Evolutionary conservation across 2,329 filamentous ascomycete genomes (phyloP).

Genomic region (Aspergillus quadricinctus): DNA sequence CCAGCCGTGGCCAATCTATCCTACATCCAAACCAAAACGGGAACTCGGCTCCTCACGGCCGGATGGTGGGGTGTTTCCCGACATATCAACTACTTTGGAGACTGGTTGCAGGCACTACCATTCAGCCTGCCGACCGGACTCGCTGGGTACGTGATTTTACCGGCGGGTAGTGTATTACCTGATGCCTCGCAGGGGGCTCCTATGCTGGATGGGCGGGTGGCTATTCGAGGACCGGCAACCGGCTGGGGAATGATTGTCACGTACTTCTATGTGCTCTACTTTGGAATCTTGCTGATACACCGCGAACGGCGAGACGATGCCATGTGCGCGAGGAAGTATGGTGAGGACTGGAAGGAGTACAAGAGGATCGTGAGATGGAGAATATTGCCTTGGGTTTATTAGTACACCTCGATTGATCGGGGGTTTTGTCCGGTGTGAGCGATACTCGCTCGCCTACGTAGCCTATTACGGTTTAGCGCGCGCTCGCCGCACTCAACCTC

Average conservation of each 20-base stretch:
- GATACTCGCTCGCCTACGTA: too few species aligned
- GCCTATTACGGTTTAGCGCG: too few species aligned
- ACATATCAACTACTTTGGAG: constrained; percentile 90
- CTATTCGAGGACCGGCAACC: constrained; percentile 7
- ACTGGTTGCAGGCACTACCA: constrained; percentile 87
- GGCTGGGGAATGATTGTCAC: constrained; percentile 82
- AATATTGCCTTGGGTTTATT: constrained; percentile 81
- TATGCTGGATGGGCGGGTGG: constrained; percentile 49
- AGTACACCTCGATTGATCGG: background rate
- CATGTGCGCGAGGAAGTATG: constrained; percentile 84
- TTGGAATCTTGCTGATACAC: constrained; percentile 76
- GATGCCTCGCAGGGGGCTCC: constrained; percentile 27
- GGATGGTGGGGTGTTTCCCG: constrained; percentile 89
- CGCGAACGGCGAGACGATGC: constrained; percentile 79
- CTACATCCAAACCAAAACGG: constrained; percentile 76
- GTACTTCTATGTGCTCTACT: constrained; percentile 90
- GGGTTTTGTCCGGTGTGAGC: too few species aligned
- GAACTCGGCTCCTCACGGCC: constrained; percentile 71
- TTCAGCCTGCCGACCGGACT: constrained; percentile 80
- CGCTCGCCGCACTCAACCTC: too few species aligned
- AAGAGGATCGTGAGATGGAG: constrained; percentile 71
- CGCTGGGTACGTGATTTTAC: constrained; percentile 67
- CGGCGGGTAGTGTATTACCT: constrained; percentile 2
- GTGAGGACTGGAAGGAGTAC: constrained; percentile 82
- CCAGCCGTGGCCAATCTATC: constrained; percentile 71